These are phyloP conservation scores for Termitomyces sp. DNA, from an alignment of 768 basidiomycete genomes.

Conservation along the genomic window DNA sequence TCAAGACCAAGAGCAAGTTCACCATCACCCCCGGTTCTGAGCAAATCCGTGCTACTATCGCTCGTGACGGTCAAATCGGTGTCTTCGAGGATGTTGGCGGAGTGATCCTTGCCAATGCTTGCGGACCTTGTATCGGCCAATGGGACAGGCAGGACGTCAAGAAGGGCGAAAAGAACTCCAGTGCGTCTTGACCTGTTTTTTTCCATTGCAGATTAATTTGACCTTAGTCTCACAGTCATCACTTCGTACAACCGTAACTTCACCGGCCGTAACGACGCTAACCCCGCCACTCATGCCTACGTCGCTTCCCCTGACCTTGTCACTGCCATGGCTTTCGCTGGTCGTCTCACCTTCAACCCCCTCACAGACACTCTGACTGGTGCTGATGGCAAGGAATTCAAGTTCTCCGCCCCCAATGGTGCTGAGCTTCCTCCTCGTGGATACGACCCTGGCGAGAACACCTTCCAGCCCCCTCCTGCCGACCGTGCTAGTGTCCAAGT, in stretches of 20 bases:
- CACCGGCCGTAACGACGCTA: constrained; percentile 99
- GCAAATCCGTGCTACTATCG: constrained; percentile 97
- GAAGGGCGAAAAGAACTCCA: constrained; percentile 96
- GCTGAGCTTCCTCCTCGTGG: constrained; percentile 92
- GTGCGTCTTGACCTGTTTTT: constrained; percentile 35
- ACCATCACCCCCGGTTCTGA: constrained; percentile 98
- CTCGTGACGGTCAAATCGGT: constrained; percentile 89
- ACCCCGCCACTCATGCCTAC: constrained; percentile 97
- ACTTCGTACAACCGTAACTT: constrained; percentile 99
- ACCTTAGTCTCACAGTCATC: constrained; percentile 55
- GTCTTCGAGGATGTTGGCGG: constrained; percentile 87
- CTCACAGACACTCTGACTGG: constrained; percentile 85
- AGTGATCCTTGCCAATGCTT: constrained; percentile 94
- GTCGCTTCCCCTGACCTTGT: constrained; percentile 93
- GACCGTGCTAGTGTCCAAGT: constrained; percentile 83
- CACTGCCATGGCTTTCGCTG: constrained; percentile 95
- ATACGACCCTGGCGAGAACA: constrained; percentile 95
- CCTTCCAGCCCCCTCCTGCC: constrained; percentile 90
- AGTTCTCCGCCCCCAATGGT: constrained; percentile 89
- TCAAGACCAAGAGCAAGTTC: constrained; percentile 88
- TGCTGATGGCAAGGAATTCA: constrained; percentile 93
- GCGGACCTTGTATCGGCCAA: constrained; percentile 98
- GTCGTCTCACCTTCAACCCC: constrained; percentile 94
- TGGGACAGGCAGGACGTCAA: constrained; percentile 97
- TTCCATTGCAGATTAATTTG: background rate